Base-by-base conservation (phyloP, 2,329 filamentous ascomycete species). In the Curvularia spicifera region DNA sequence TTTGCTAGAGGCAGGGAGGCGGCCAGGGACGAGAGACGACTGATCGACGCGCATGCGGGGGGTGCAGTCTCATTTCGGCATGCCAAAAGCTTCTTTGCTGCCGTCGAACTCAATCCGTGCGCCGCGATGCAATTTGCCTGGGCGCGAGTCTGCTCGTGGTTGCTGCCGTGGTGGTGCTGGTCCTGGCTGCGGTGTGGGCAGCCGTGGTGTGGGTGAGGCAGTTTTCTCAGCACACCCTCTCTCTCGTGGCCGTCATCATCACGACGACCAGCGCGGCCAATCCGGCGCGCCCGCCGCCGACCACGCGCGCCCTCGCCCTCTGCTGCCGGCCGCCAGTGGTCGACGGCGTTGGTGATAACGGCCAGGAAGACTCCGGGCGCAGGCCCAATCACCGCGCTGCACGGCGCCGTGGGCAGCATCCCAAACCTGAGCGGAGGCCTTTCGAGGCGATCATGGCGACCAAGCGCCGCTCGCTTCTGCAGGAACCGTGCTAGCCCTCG, bases 381-480 rank as follows among this genome's bases (percentile, higher is more conserved):
- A 12, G 22, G 4, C 24, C 62, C 62, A 65, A 65, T 65, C 37
- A 53, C 28, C 20, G 56, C 56, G 53, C 13, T 18, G 6, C 24
- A 26, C 4, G 24, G 24, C 24, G 24, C 24, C 24, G 24, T 26
- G 9, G 28, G 8, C 28, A 8, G 9, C n/a, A 35, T 58, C 46
- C 35, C 29, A 58, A 58, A 58, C 56, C 40, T 55, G 56, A 55
- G 58, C 45, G 51, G 40, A 55, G 42, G 47, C 40, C 40, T 26
- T 44, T 33, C 31, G 51, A 64, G 56, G 49, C 58, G 58, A 60
- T 61, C 53, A 56, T 59, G 58, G 51, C 59, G 57, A 62, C 60
- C 55, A 55, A 50, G 57, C 51, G 60, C 55, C 59, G 48, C 51
- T 61, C 48, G 60, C 45, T 58, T 59, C 58, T 52, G 63, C 63